Percentiles rank a stretch among this genome's conserved stretches.
phyloP scores from a whole-genome alignment of 768 basidiomycete genomes.

The Rhizopogon salebrosus region DNA sequence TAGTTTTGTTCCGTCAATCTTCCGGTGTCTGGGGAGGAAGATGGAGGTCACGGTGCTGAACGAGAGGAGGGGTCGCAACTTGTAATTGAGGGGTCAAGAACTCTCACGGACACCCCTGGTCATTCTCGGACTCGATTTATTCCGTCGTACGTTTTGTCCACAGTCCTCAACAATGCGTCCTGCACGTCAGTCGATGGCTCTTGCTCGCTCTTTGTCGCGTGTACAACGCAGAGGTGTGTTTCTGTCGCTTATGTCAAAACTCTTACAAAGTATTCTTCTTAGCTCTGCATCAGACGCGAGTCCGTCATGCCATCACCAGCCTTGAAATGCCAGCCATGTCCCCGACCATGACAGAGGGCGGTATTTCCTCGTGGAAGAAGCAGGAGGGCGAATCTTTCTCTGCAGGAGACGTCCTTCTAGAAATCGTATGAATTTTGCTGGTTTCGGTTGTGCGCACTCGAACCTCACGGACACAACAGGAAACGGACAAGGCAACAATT shows the following conservation, averaged over 20 bases:
- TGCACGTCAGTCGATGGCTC: slow-evolving; percentile 9
- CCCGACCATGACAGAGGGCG: slow-evolving; percentile 95
- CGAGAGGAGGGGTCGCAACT: not conserved
- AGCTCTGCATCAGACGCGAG: slow-evolving; percentile 45
- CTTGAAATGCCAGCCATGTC: slow-evolving; percentile 97
- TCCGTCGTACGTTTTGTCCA: not conserved
- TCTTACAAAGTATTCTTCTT: not conserved
- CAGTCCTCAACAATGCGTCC: slow-evolving; percentile 1
- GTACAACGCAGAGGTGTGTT: slow-evolving; percentile 6
- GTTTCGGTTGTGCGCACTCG: not conserved
- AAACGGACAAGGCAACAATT: slow-evolving; percentile 94
- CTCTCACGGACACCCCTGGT: slow-evolving; percentile 1
- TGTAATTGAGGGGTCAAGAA: not conserved
- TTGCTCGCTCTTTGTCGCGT: slow-evolving; percentile 9
- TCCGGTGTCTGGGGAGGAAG: not conserved
- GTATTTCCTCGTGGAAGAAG: slow-evolving; percentile 88
- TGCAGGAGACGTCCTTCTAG: slow-evolving; percentile 81
- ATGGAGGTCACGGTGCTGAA: not conserved
- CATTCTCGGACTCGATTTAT: not conserved
- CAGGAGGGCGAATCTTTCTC: slow-evolving; percentile 74
- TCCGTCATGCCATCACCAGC: slow-evolving; percentile 59
- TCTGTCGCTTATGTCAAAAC: not conserved
- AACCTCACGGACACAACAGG: slow-evolving; percentile 39
- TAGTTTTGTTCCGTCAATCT: not conserved
- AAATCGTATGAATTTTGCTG: slow-evolving; percentile 59